These are phyloP conservation scores for Boletus bicolor DNA, from an alignment of 768 basidiomycete species.

Conservation along the genomic window DNA sequence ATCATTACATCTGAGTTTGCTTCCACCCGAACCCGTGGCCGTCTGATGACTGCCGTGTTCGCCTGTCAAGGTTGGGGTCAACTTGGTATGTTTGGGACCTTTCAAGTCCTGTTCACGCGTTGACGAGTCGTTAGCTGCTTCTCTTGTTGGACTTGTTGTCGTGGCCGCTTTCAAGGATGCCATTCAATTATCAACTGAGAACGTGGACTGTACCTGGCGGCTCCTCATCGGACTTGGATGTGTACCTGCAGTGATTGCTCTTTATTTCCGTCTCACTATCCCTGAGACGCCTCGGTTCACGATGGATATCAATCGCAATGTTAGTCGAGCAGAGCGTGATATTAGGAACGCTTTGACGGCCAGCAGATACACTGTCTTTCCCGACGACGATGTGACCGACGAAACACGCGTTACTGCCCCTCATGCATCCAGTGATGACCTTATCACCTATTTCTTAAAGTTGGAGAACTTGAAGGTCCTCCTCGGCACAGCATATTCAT, in stretches of 20 bases:
- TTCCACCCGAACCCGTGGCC: constrained; percentile 65
- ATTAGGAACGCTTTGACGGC: constrained; percentile 59
- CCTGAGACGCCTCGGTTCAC: constrained; percentile 89
- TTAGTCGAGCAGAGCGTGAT: constrained; percentile 66
- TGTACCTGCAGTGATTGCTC: constrained; percentile 69
- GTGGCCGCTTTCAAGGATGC: constrained; percentile 60
- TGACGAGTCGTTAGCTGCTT: constrained; percentile 43
- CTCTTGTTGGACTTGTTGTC: constrained; percentile 59
- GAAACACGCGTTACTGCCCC: constrained; percentile 57
- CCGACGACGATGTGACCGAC: constrained; percentile 48
- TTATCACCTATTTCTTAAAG: constrained; percentile 59
- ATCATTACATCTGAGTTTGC: constrained; percentile 89
- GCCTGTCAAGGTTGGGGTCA: constrained; percentile 86
- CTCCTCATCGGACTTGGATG: constrained; percentile 83
- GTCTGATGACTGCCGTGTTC: constrained; percentile 86
- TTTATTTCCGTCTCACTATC: constrained; percentile 88
- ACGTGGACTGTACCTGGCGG: constrained; percentile 78
- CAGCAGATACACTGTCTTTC: constrained; percentile 42
- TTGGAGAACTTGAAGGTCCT: constrained; percentile 76
- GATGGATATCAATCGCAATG: constrained; percentile 81
- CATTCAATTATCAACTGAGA: constrained; percentile 37
- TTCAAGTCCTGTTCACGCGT: neutral
- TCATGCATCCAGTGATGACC: constrained; percentile 64
- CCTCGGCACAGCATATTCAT: constrained; percentile 71
- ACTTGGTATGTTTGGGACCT: constrained; percentile 44